phyloP scores from a whole-genome alignment of 1,139 yeast genomes.

The Wickerhamomyces sp. region DNA sequence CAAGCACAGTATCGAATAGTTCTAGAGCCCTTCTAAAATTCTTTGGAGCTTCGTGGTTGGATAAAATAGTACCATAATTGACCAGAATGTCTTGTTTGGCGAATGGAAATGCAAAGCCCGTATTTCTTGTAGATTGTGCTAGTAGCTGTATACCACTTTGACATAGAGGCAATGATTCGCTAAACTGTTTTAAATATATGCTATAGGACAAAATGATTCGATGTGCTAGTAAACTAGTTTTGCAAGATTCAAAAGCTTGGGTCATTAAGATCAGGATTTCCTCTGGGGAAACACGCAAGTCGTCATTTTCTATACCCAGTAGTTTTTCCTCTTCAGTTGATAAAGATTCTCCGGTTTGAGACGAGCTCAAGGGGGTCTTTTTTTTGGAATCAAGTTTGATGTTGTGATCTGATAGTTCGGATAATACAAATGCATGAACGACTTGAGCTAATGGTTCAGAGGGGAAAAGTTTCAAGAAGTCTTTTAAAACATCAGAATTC shows the following conservation, averaged over 20 bases:
- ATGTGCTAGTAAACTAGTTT: constrained; percentile 54
- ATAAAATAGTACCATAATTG: constrained; percentile 70
- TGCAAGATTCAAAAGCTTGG: constrained; percentile 23
- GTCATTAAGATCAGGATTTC: constrained; percentile 24
- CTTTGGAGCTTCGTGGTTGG: constrained; percentile 87
- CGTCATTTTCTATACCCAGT: constrained; percentile 21
- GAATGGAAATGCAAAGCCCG: constrained; percentile 44
- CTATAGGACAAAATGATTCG: constrained; percentile 63
- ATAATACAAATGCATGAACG: constrained; percentile 52
- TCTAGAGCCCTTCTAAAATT: constrained; percentile 72
- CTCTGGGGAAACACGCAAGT: constrained; percentile 19
- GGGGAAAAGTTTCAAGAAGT: constrained; percentile 55
- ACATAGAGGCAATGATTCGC: constrained; percentile 56
- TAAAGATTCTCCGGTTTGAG: constrained; percentile 11
- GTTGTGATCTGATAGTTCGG: constrained; percentile 54
- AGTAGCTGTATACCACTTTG: constrained; percentile 57
- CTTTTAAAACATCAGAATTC: constrained; percentile 42
- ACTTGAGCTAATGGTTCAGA: constrained; percentile 61
- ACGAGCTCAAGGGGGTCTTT: no score
- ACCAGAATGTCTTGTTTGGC: constrained; percentile 60
- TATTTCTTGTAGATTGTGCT: constrained; percentile 42
- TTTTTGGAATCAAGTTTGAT: constrained; percentile 25
- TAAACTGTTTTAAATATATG: constrained; percentile 59
- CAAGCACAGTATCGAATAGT: constrained; percentile 61
- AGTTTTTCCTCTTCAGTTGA: constrained; percentile 19